Evolutionary conservation across 1,139 yeast species (phyloP).

Genomic region (Pichia sp.): DNA sequence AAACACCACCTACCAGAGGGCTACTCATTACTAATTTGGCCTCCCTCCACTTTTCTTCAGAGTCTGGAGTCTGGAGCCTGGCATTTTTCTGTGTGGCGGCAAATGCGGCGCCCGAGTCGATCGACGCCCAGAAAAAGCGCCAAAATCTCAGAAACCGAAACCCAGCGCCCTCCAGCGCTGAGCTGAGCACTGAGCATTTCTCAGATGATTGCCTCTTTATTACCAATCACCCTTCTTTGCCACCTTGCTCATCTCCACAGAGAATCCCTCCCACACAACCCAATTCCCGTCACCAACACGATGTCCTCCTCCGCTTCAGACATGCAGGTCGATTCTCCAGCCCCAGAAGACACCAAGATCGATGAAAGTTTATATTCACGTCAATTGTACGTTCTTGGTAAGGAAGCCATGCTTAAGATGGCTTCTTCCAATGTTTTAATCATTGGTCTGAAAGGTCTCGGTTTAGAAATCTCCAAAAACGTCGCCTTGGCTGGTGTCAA

Average conservation of each 20-base stretch:
- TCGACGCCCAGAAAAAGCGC: too few relatives aligned
- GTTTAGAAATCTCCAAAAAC: conserved; percentile 95
- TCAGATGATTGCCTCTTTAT: not conserved
- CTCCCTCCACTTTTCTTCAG: too few relatives aligned
- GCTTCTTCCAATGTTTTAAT: conserved; percentile 86
- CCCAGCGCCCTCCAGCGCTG: too few relatives aligned
- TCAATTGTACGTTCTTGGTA: conserved; percentile 90
- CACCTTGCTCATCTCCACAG: too few relatives aligned
- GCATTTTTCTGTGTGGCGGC: too few relatives aligned
- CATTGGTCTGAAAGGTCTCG: conserved; percentile 87
- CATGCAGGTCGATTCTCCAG: conserved; percentile 57
- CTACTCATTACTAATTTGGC: too few relatives aligned
- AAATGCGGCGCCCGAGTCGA: too few relatives aligned
- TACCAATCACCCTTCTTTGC: not conserved
- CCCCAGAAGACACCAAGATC: conserved; percentile 46
- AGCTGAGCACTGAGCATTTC: not conserved
- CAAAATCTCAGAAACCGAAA: too few relatives aligned
- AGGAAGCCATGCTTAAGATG: conserved; percentile 98
- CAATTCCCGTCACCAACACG: too few relatives aligned
- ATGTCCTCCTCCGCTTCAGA: conserved; percentile 15
- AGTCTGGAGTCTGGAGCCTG: too few relatives aligned
- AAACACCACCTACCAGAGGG: too few relatives aligned
- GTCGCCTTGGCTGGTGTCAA: conserved; percentile 97
- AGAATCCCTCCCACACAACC: too few relatives aligned
- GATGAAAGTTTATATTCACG: conserved; percentile 96